Base-by-base conservation (phyloP, 495 filamentous ascomycete species). In the Penicillium longicatenatum region DNA sequence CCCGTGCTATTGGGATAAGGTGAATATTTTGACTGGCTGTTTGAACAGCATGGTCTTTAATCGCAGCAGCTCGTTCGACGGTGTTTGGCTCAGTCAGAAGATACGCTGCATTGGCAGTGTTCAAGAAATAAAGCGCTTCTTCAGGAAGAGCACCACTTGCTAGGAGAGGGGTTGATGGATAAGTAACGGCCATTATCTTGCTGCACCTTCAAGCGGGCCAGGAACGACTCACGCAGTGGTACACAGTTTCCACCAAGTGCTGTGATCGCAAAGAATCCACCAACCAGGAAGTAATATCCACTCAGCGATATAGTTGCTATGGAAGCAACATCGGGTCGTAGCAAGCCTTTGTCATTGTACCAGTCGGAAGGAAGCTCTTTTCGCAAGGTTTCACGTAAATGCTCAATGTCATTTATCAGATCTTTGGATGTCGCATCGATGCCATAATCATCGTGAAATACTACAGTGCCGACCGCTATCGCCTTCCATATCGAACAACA, bases 371-470 rank as follows among this genome's bases (percentile, higher is more conserved):
- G 29, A 35, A 55, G 52, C n/a, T 55, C 41, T 45, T n/a, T 45
- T 22, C 52, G 52, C 52, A 55, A 43, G 30, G 43, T 48, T 31
- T 55, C 52, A 24, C 52, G 52, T 30, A 55, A 30, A 45, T 19
- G 52, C 19, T 26, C 35, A 47, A 55, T 24, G 39, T 55, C 42
- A 55, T 48, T 31, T 29, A 55, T 26, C 33, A 55, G 30, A n/a
- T 55, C 52, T 42, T 17, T 48, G 43, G 42, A 30, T 19, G 29
- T 37, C 37, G 52, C 52, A 39, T 55, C 52, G 39, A 55, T 30
- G 20, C 43, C 52, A 55, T 55, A 55, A 35, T 55, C 52, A 26
- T 55, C 52, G 33, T 55, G 52, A 35, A 55, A 35, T 55, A 55
- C 45, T 10, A 54, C 41, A 22, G 52, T 11, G 29, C 46, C 29